Base-by-base conservation (phyloP, 2,329 filamentous ascomycete species). In the Remersonia thermophila region DNA sequence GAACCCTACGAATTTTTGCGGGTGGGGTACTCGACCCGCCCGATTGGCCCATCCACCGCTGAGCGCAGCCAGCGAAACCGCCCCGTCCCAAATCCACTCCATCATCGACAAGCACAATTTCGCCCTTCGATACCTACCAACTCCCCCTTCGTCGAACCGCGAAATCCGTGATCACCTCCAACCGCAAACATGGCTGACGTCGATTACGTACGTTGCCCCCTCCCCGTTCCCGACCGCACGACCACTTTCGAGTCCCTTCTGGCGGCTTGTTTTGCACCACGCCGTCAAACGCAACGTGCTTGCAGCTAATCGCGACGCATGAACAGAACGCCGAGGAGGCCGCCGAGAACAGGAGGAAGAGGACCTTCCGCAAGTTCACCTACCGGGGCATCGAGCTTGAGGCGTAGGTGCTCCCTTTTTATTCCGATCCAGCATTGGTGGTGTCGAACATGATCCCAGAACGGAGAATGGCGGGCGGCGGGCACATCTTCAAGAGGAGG, bases 311-410 rank as follows among this genome's bases (percentile, higher is more conserved):
- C 32, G 27, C 14, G 15, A 38, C 42, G 43, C 9, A 6, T 23
- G 20, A 23, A 55, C 58, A 94, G 86, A 89, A 95, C 74, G 80
- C 87, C 66, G 86, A 93, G 75, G 84, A 91, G 77, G 89, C 89
- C 70, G 89, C 86, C 65, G 91, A 95, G 83, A 73, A 98, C 70
- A 98, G 96, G 86, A 93, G 84, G 78, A 93, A 82, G 76, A 93
- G 91, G 89, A 73, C 86, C 57, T 95, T 96, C 83, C 83, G 86
- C 74, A 98, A 96, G 82, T 98, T 96, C 67, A 91, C 87, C 56
- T 98, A 95, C 84, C 84, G 91, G 65, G 91, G 91, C 63, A 84
- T 98, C 68, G 91, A 98, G 69, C 87, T 98, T 67, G 91, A 98
- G 67, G 84, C 94, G 89, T 95, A 87, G 61, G 86, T 72, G 17